A percentile compares a stretch with the other conserved stretches of the same genome.
Evolutionary conservation across 192 early-diverging fungal genomes (phyloP).

Genomic region (Oehlia diaphana): DNA sequence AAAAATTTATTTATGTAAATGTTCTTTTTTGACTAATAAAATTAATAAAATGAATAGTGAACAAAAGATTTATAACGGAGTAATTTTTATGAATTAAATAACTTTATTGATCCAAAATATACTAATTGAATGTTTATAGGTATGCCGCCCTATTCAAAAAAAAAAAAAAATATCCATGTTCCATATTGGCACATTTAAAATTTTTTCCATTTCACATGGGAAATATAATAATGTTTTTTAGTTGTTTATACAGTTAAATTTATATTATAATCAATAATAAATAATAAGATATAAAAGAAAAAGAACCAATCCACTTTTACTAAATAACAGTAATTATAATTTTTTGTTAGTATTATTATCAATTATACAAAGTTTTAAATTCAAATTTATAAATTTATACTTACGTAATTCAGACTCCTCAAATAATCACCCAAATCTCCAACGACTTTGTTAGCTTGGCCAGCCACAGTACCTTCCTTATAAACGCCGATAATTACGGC

Average conservation of each 20-base stretch:
- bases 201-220: background rate
- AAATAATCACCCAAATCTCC: constrained; percentile 81
- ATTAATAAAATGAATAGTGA: no score
- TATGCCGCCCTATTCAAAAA: no score
- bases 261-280: background rate
- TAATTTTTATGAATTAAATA: background rate
- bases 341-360: background rate
- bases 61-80: no score
- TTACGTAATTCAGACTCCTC: constrained; percentile 56
- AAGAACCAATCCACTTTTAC: background rate
- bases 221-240: background rate
- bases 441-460: constrained; percentile 71
- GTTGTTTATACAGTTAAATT: background rate
- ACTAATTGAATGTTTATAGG: no score
- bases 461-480: constrained; percentile 61
- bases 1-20: no score
- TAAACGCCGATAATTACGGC: constrained; percentile 77
- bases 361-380: background rate
- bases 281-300: background rate
- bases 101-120: background rate
- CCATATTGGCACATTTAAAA: no score
- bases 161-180: no score
- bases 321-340: background rate
- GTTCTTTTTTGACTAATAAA: no score
- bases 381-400: background rate